A percentile compares a stretch with the other conserved stretches of the same genome.
Conservation (phyloP, 495 filamentous ascomycete genomes). For the Tuber indicum region DNA sequence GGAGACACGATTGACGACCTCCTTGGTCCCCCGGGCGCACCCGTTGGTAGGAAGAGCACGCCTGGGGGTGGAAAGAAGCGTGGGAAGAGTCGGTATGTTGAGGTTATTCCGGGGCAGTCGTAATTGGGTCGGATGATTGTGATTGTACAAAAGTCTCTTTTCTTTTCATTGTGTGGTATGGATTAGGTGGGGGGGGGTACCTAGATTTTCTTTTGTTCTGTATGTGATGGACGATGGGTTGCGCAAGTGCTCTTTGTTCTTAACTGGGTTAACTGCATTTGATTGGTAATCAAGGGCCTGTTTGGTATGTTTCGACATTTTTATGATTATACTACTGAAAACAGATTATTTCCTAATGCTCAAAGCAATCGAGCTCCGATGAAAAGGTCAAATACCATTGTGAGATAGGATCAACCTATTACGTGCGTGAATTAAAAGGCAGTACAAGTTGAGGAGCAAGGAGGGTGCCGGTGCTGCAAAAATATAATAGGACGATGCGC, state of each 20-base stretch:
- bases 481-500: too few species aligned
- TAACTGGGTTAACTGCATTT: neutral
- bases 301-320: too few species aligned
- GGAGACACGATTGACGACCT: slow-evolving; percentile 43
- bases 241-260: neutral
- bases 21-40: slow-evolving; percentile 39
- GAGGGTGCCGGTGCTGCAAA: too few species aligned
- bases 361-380: too few species aligned
- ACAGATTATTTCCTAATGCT: too few species aligned
- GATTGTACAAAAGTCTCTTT: slow-evolving; percentile 27
- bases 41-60: slow-evolving; percentile 28
- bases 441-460: too few species aligned
- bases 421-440: too few species aligned
- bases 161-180: slow-evolving; percentile 7
- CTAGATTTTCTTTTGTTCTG: slow-evolving; percentile 11
- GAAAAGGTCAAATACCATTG: too few species aligned
- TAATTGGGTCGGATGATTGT: slow-evolving; percentile 19
- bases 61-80: slow-evolving; percentile 35
- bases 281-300: neutral
- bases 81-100: slow-evolving; percentile 40
- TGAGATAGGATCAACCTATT: too few species aligned
- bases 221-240: slow-evolving; percentile 14
- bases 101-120: slow-evolving; percentile 40
- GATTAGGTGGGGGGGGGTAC: neutral
- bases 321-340: too few species aligned